Evolutionary conservation across 768 basidiomycete genomes (phyloP).

Genomic region (Boletus insuetus): DNA sequence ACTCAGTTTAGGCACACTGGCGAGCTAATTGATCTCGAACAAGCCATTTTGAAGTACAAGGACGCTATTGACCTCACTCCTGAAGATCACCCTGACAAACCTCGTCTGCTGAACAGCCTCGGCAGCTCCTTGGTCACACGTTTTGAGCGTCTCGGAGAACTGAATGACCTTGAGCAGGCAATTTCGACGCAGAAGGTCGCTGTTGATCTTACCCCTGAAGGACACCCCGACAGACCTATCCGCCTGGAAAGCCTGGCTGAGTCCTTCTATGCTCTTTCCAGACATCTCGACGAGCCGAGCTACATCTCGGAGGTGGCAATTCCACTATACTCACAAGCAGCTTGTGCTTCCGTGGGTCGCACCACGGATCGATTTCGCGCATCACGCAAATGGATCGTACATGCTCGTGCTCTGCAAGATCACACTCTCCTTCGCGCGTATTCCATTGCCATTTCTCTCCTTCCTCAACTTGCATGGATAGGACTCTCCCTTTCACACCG

Average conservation of each 20-base stretch:
- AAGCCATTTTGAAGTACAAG: not conserved
- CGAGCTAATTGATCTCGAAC: not conserved
- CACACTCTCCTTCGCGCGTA: conserved; percentile 20
- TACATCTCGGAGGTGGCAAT: not conserved
- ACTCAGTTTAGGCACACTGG: not conserved
- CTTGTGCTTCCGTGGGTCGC: not conserved
- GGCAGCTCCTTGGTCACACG: not conserved
- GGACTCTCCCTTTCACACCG: not conserved
- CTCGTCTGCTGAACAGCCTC: not conserved
- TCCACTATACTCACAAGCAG: not conserved
- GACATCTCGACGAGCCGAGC: not conserved
- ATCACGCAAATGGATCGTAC: conserved; percentile 1
- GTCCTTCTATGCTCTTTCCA: not conserved
- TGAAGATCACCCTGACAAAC: not conserved
- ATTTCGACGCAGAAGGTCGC: not conserved
- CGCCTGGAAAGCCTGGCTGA: not conserved
- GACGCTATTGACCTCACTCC: not conserved
- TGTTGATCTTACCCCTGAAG: not conserved
- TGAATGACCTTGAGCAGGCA: not conserved
- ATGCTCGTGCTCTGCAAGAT: not conserved
- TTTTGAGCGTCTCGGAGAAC: not conserved
- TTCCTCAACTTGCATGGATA: conserved; percentile 16
- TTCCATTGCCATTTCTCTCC: conserved; percentile 17
- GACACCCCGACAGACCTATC: not conserved
- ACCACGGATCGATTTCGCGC: conserved; percentile 3